Evolutionary conservation across 192 early-diverging fungal species (phyloP).

Genomic region (Coemansia sp.): DNA sequence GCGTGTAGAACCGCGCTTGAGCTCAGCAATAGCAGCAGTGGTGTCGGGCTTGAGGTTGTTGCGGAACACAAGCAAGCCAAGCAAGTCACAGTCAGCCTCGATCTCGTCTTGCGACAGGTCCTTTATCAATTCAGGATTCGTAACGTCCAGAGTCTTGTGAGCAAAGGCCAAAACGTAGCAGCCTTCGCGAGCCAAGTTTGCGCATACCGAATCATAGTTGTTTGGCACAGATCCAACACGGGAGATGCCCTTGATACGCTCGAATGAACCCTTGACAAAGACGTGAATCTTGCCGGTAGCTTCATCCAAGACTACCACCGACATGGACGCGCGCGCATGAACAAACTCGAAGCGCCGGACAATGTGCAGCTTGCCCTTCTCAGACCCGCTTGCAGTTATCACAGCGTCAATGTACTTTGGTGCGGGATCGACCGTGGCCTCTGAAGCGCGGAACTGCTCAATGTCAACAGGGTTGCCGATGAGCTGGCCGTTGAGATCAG

Average conservation of each 20-base stretch:
- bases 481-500: slow-evolving; percentile 23
- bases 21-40: slow-evolving; percentile 60
- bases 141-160: slow-evolving; percentile 50
- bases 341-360: slow-evolving; percentile 72
- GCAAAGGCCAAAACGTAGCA: slow-evolving; percentile 76
- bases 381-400: slow-evolving; percentile 35
- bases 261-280: slow-evolving; percentile 62
- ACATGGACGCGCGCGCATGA: slow-evolving; percentile 69
- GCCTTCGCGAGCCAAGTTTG: slow-evolving; percentile 60
- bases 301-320: slow-evolving; percentile 60
- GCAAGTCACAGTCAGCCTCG: slow-evolving; percentile 58
- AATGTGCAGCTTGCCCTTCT: slow-evolving; percentile 20
- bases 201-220: slow-evolving; percentile 57
- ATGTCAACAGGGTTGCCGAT: slow-evolving; percentile 25
- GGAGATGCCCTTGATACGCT: slow-evolving; percentile 55
- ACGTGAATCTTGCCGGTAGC: slow-evolving; percentile 54
- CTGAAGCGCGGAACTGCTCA: slow-evolving; percentile 16
- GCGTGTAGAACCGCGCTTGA: slow-evolving; percentile 68
- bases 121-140: slow-evolving; percentile 40
- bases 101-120: slow-evolving; percentile 57
- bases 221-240: slow-evolving; percentile 55
- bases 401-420: slow-evolving; percentile 24
- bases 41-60: slow-evolving; percentile 79
- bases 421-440: slow-evolving; percentile 16
- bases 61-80: slow-evolving; percentile 74